Evolutionary conservation across 2,329 filamentous ascomycete genomes (phyloP), one percentile per base, ranked within the genome.

Genomic region (Pestalotiopsis fici): DNA sequence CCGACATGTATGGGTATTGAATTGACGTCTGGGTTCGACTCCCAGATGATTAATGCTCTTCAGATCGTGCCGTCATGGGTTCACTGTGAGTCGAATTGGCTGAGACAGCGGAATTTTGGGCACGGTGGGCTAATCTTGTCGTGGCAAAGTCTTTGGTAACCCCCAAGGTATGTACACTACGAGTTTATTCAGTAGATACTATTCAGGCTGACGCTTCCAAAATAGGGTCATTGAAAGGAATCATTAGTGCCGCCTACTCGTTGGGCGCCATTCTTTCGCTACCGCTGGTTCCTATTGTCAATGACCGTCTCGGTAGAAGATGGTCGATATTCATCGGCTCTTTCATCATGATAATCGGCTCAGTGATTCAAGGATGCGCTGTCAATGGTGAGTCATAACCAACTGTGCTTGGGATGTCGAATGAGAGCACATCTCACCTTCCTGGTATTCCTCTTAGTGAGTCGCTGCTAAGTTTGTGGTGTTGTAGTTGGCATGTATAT

Each of bases 1-100:
- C 86, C 86, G 25, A 86, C 86, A 56, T 88, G 86, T 74, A 86
- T 90, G 79, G 88, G 88, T 59, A 87, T 90, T 67, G 88, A 90
- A 77, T 71, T 83, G 74, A 83, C 81, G 0, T 82, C 81, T 13
- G 81, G 81, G 0, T 83, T 83, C 69, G 81, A 83, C 71, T 82
- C 80, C 59, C 80, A 83, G 74, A 78, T 83, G 75, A 83, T 83
- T 73, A 83, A 83, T 65, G 79, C 81, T 7, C 73, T 83, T 3
- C 81, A 83, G 70, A 79, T 82, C 39, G 77, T 82, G 12, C 72
- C 71, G 0, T 71, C 72, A 0, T 83, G 80, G 79, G 73, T 74
- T 13, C 27, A 64, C 0, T 82, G 80, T 82, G 68, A 74, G 78
- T 73, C 13, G 55, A 0, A 5, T 12, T 13, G 12, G 4, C 21